Evolutionary conservation across 1,139 yeast genomes (phyloP).

Genomic region (Sugiyamaella pinicola): DNA sequence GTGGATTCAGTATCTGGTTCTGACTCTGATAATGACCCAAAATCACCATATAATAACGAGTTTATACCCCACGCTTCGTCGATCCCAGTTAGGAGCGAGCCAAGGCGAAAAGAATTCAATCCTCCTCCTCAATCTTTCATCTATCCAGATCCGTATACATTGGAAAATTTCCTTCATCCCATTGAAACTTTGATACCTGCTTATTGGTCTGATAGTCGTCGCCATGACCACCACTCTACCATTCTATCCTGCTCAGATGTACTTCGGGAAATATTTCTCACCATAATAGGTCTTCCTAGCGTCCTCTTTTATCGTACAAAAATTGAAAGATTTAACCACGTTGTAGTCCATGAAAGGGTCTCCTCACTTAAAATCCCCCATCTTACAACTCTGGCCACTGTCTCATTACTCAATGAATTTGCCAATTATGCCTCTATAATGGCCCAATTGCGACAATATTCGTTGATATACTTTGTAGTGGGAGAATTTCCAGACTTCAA

Average conservation of each 20-base stretch:
- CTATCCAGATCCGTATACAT: background rate
- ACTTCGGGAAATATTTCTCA: conserved; percentile 27
- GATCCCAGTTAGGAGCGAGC: background rate
- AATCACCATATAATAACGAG: background rate
- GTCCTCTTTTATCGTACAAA: conserved; percentile 16
- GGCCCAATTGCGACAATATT: conserved; percentile 27
- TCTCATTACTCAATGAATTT: conserved; percentile 21
- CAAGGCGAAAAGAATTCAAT: background rate
- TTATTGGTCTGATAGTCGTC: conserved; percentile 2
- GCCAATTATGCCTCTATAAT: conserved; percentile 24
- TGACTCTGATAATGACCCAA: background rate
- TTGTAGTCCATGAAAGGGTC: conserved; percentile 8
- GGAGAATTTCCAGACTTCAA: conserved; percentile 23
- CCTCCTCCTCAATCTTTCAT: conserved; percentile 9
- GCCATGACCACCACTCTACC: background rate
- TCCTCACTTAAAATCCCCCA: conserved; percentile 18
- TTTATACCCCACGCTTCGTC: background rate
- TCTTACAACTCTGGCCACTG: conserved; percentile 20
- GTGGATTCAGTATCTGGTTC: background rate
- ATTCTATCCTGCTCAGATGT: conserved; percentile 26
- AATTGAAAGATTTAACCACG: conserved; percentile 8
- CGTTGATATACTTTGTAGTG: conserved; percentile 22
- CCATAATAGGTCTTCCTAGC: conserved; percentile 27
- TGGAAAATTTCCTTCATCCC: background rate
- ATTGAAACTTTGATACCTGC: background rate